Conservation (phyloP, 2,329 filamentous ascomycete genomes). For the Fusarium verticillioides region DNA sequence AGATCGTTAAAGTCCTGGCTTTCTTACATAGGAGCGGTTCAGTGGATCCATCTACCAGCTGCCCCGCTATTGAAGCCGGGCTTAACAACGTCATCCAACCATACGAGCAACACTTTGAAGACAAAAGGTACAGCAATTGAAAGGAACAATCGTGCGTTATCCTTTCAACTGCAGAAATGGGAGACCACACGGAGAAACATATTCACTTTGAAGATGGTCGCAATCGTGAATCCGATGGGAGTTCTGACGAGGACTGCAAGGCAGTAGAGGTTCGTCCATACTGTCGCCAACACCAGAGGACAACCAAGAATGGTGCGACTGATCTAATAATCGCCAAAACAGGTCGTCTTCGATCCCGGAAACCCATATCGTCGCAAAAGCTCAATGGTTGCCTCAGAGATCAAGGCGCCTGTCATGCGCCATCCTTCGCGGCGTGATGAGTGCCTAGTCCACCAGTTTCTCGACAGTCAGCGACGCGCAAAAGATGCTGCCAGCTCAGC, state of each 20-base stretch:
- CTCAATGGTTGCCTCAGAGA: conserved; percentile 67
- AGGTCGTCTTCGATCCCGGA: conserved; percentile 72
- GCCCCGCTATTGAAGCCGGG: conserved; percentile 28
- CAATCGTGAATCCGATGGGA: conserved; percentile 54
- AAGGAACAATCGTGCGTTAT: not conserved
- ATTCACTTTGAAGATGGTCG: conserved; percentile 50
- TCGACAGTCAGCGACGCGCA: conserved; percentile 64
- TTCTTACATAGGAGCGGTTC: not conserved
- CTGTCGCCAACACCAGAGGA: not conserved
- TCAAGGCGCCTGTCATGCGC: conserved; percentile 48
- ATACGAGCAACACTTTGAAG: conserved; percentile 10
- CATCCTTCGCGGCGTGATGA: conserved; percentile 56
- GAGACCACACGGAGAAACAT: conserved; percentile 35
- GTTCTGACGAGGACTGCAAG: conserved; percentile 60
- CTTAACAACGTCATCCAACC: conserved; percentile 31
- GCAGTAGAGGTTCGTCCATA: conserved; percentile 60
- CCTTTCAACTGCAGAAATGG: conserved; percentile 21
- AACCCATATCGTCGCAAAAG: conserved; percentile 74
- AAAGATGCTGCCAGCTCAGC: conserved; percentile 43
- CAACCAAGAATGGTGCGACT: conserved; percentile 1
- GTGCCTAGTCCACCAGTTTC: conserved; percentile 73
- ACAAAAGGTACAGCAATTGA: conserved; percentile 6
- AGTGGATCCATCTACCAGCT: conserved; percentile 22
- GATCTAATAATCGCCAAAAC: not conserved
- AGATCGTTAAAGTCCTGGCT: not conserved